Base-by-base conservation (phyloP, 768 basidiomycete species). In the Pulveroboletus sp. region DNA sequence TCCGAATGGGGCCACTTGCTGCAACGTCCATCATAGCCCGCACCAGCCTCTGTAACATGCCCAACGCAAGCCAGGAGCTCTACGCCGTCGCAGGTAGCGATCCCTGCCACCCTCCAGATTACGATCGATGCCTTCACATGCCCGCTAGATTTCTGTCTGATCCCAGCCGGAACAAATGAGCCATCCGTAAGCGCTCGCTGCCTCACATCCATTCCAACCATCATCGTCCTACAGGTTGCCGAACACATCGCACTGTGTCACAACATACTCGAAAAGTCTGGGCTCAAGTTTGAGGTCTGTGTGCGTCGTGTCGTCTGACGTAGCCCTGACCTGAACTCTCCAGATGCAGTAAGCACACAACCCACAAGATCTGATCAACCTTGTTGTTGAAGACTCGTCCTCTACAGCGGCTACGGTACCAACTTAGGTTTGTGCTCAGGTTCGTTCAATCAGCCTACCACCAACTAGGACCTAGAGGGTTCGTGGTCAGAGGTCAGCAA, bases 191-290 rank as follows among this genome's bases (percentile, higher is more conserved):
- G 77, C 52, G n/a, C 39, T 28, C 8, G 14, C 45, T 27, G 17
- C 40, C 11, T 17, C 31, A 14, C 52, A 59, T 58, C 27, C 52
- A 6, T 1, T 8, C 48, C 21, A 32, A 15, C 32, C 30, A 30
- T 50, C 39, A 32, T 17, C 1, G 5, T 27, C 28, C 37, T 1
- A 8, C 42, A 85, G 83, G 85, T 90, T 17, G 88, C 86, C 9
- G 79, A 83, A 63, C 80, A 90, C 58, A 77, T 91, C 51, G 87
- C 88, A 35, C 79, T 91, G 67, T 93, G 90, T 55, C 89, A 91
- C 33, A 74, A 84, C 24, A 76, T 96, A 8, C 81, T 98, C 37
- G 82, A 88, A 61, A 83, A 83, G 66, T 85, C 86, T 0, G 93
- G 93, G 6, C 72, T 98, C 42, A 81, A 78, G 49, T 95, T 84